A percentile compares a stretch with the other conserved stretches of the same genome.
Conservation (phyloP, 78 protist species). For the Dictyostelium discoideum region dicty_2.7 NC_007088.5:3118501-3119000, state of each 20-base stretch:
- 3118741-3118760: not conserved
- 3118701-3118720: constrained; percentile 33
- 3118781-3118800: too few species aligned
- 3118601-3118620: constrained; percentile 2
- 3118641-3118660: constrained; percentile 29
- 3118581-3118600: constrained; percentile 49
- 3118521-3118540: too few species aligned
- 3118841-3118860: too few species aligned
- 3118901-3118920: not conserved
- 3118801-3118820: too few species aligned
- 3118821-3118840: too few species aligned
- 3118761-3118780: not conserved
- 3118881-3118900: not conserved
- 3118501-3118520: too few species aligned
- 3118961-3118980: too few species aligned
- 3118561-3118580: not conserved
- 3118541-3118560: too few species aligned
- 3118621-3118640: constrained; percentile 52
- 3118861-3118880: too few species aligned
- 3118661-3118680: constrained; percentile 11
- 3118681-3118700: constrained; percentile 25
- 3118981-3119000: too few species aligned
- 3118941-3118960: too few species aligned
- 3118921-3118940: too few species aligned
- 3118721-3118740: constrained; percentile 17